Evolutionary conservation across 352 stramenopile species (phyloP).

Genomic region (Globisporangium rhizosaccharum): DNA sequence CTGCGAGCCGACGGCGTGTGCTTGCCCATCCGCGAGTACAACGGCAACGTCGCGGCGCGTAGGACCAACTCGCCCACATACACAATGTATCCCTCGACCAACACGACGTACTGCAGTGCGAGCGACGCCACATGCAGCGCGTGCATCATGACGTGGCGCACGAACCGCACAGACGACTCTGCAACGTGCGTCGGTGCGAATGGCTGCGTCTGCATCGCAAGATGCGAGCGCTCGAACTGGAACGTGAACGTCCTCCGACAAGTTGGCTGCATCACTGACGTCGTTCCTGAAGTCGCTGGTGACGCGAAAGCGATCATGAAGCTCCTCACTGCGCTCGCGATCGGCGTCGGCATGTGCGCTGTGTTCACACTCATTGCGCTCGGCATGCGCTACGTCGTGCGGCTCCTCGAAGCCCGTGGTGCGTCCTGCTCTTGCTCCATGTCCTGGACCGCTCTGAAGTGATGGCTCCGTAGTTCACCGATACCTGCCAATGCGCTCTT

Average conservation of each 20-base stretch:
- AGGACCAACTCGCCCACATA: constrained; percentile 20
- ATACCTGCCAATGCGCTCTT: neutral
- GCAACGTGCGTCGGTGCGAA: constrained; percentile 26
- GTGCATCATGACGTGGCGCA: constrained; percentile 20
- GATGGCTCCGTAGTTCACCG: neutral
- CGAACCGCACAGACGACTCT: neutral
- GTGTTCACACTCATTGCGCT: constrained; percentile 5
- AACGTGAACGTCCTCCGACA: constrained; percentile 16
- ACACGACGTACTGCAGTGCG: constrained; percentile 28
- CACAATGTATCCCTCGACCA: constrained; percentile 25
- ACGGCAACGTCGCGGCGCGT: constrained; percentile 22
- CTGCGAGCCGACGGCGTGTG: constrained; percentile 27
- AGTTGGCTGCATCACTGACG: neutral
- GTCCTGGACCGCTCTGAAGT: neutral
- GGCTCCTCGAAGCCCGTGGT: constrained; percentile 2
- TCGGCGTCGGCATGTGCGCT: constrained; percentile 4
- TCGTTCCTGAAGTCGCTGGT: neutral
- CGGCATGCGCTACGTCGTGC: constrained; percentile 5
- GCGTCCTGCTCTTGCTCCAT: neutral
- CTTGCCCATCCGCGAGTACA: constrained; percentile 25
- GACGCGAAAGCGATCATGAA: neutral
- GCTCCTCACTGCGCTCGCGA: constrained; percentile 7
- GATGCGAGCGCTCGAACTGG: constrained; percentile 26
- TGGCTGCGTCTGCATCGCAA: constrained; percentile 36
- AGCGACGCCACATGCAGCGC: constrained; percentile 24